Evolutionary conservation across 345 rosid genomes (phyloP).

Genomic region (Theobroma cacao): DNA sequence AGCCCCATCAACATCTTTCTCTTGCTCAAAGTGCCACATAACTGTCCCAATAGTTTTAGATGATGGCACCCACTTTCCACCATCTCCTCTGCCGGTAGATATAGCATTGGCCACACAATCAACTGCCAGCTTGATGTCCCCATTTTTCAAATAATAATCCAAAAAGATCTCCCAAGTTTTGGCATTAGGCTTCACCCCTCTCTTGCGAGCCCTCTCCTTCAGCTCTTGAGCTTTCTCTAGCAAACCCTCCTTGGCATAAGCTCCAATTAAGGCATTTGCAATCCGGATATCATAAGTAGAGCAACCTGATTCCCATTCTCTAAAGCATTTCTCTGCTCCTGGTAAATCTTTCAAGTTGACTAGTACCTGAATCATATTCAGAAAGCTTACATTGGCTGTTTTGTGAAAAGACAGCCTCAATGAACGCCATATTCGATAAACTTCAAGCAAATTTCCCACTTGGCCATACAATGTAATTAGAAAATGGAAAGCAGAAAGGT

Average conservation of each 20-base stretch:
- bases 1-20: slow-evolving; percentile 80
- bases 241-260: slow-evolving; percentile 55
- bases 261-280: slow-evolving; percentile 69
- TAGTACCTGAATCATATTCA: slow-evolving; percentile 88
- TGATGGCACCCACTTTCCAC: slow-evolving; percentile 76
- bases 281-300: slow-evolving; percentile 70
- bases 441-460: slow-evolving; percentile 66
- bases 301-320: slow-evolving; percentile 79
- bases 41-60: slow-evolving; percentile 45
- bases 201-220: slow-evolving; percentile 59
- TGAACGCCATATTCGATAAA: slow-evolving; percentile 91
- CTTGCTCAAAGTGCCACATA: slow-evolving; percentile 68
- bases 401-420: slow-evolving; percentile 75
- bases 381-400: slow-evolving; percentile 73
- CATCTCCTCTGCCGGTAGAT: slow-evolving; percentile 65
- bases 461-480: slow-evolving; percentile 77
- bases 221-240: slow-evolving; percentile 68
- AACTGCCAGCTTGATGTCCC: slow-evolving; percentile 51
- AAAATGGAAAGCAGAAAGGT: slow-evolving; percentile 75
- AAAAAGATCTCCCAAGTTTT: slow-evolving; percentile 84
- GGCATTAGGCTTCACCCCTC: slow-evolving; percentile 71
- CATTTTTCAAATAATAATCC: slow-evolving; percentile 57
- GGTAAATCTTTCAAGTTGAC: slow-evolving; percentile 84
- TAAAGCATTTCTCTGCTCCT: slow-evolving; percentile 87
- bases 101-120: slow-evolving; percentile 68